Evolutionary conservation across 129 eudicot genomes (phyloP).

Genomic region (Flaveria trinervia): DNA sequence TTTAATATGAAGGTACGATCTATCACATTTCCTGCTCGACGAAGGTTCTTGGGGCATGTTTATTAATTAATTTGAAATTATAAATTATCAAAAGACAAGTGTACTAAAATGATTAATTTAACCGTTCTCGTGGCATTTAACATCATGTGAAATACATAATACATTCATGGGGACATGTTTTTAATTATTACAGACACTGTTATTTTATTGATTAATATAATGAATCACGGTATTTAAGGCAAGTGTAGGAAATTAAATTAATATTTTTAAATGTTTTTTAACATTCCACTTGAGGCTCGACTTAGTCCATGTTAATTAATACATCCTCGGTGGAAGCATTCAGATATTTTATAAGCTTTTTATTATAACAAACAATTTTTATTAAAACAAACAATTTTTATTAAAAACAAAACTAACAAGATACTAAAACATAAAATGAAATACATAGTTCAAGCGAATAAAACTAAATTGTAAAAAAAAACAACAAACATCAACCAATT

Average conservation of each 20-base stretch:
- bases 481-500: too few relatives aligned
- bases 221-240: background rate
- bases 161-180: conserved; percentile 23
- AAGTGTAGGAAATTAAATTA: background rate
- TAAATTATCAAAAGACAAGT: background rate
- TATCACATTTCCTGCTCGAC: background rate
- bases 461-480: too few relatives aligned
- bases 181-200: conserved; percentile 22
- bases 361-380: too few relatives aligned
- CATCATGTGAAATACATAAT: conserved; percentile 27
- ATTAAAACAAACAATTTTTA: too few relatives aligned
- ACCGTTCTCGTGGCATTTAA: conserved; percentile 24
- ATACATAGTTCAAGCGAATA: too few relatives aligned
- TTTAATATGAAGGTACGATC: background rate
- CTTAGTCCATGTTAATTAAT: background rate
- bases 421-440: too few relatives aligned
- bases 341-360: too few relatives aligned
- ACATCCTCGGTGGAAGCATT: too few relatives aligned
- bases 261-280: background rate
- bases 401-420: too few relatives aligned
- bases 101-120: background rate
- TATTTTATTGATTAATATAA: background rate
- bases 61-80: too few relatives aligned
- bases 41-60: background rate
- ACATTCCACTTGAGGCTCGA: background rate